phyloP scores from a whole-genome alignment of 176 grass and related monocot genomes.

The Puya raimondii region DNA sequence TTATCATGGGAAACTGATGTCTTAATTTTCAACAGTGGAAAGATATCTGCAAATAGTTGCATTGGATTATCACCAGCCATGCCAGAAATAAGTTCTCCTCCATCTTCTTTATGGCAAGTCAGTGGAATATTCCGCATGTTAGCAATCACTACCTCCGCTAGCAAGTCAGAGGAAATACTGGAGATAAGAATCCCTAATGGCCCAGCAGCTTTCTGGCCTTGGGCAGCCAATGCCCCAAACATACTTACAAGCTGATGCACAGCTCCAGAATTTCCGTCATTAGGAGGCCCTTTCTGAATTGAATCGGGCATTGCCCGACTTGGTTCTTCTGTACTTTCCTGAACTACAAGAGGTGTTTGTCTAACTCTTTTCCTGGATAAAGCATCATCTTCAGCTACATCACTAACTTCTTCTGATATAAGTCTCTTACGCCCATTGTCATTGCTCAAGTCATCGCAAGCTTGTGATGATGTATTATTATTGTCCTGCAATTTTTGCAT shows the following conservation, averaged over 20 bases:
- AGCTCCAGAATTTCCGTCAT: slow-evolving; percentile 63
- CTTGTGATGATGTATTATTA: slow-evolving; percentile 15
- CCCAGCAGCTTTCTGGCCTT: slow-evolving; percentile 68
- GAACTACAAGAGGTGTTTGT: slow-evolving; percentile 23
- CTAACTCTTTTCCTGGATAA: slow-evolving; percentile 53
- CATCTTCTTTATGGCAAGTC: slow-evolving; percentile 36
- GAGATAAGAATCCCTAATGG: slow-evolving; percentile 73
- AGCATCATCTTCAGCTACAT: slow-evolving; percentile 41
- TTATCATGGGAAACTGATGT: slow-evolving; percentile 11
- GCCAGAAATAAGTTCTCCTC: slow-evolving; percentile 24
- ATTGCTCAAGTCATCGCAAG: slow-evolving; percentile 46
- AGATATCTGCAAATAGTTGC: neutral
- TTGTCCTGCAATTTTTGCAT: slow-evolving; percentile 12
- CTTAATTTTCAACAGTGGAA: slow-evolving; percentile 44
- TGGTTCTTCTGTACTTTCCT: slow-evolving; percentile 26
- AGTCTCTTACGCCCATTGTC: slow-evolving; percentile 57
- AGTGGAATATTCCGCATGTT: slow-evolving; percentile 80
- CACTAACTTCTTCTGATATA: slow-evolving; percentile 40
- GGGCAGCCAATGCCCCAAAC: slow-evolving; percentile 80
- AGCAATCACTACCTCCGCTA: slow-evolving; percentile 91
- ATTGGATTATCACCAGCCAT: slow-evolving; percentile 1
- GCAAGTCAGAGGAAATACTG: slow-evolving; percentile 80
- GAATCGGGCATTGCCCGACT: slow-evolving; percentile 21
- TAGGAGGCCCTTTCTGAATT: slow-evolving; percentile 24
- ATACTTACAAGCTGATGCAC: slow-evolving; percentile 87